Conservation (phyloP, 441 rosid species). For the Caryocar brasiliense region DNA sequence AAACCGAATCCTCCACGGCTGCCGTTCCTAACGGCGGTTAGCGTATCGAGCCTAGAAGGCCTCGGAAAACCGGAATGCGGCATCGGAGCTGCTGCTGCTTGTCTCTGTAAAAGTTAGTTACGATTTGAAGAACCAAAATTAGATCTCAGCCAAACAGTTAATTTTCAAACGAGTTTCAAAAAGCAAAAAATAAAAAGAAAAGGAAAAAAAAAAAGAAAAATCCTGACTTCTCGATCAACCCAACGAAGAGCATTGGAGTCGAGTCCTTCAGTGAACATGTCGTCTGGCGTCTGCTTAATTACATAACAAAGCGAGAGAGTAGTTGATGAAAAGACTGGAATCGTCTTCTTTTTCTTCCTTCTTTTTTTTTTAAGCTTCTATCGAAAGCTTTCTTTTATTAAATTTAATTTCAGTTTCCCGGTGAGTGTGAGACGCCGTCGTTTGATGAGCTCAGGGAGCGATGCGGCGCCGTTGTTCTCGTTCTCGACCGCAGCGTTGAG, state of each 20-base stretch:
- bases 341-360: neutral
- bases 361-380: too few species aligned
- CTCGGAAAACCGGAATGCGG: conserved; percentile 31
- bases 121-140: neutral
- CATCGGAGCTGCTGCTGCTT: conserved; percentile 33
- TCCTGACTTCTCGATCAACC: conserved; percentile 42
- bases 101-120: conserved; percentile 9
- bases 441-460: too few species aligned
- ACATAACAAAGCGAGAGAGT: neutral
- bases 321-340: too few species aligned
- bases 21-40: conserved; percentile 23
- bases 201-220: neutral
- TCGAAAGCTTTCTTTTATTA: conserved; percentile 7
- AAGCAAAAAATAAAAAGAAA: neutral
- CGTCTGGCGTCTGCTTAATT: neutral
- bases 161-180: neutral
- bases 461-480: too few species aligned
- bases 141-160: conserved; percentile 1
- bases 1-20: conserved; percentile 33
- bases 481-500: too few species aligned
- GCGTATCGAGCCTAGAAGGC: conserved; percentile 31
- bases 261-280: conserved; percentile 55
- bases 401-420: neutral
- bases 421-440: neutral
- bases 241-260: conserved; percentile 48